Evolutionary conservation across 805 yeast genomes (phyloP).

Genomic region (Wickerhamiella dianesei): DNA sequence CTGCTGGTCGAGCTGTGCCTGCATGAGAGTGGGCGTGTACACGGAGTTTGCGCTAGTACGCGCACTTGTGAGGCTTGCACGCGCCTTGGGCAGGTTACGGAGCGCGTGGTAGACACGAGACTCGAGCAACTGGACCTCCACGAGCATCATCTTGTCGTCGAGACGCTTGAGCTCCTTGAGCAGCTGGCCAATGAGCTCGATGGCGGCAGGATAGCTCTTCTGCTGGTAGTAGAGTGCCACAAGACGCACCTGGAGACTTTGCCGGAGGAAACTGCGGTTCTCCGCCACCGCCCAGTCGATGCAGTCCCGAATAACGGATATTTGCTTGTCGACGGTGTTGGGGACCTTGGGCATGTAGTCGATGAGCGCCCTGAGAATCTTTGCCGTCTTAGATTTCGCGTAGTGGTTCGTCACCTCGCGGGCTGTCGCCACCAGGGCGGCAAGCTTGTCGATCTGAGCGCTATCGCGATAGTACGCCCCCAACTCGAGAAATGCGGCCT

Average conservation of each 20-base stretch:
- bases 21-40: constrained; percentile 84
- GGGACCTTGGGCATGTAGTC: constrained; percentile 57
- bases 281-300: constrained; percentile 77
- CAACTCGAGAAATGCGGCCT: constrained; percentile 57
- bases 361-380: constrained; percentile 67
- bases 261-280: constrained; percentile 79
- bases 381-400: constrained; percentile 92
- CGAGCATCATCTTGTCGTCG: constrained; percentile 89
- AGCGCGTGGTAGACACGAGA: constrained; percentile 81
- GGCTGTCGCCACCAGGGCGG: constrained; percentile 50
- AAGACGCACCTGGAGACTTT: constrained; percentile 71
- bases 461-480: constrained; percentile 53
- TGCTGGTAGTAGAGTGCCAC: constrained; percentile 61
- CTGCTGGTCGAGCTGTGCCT: constrained; percentile 90
- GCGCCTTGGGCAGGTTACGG: constrained; percentile 78
- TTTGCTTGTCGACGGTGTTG: constrained; percentile 52
- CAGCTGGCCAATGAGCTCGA: constrained; percentile 56
- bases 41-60: constrained; percentile 96
- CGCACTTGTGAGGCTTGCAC: constrained; percentile 87
- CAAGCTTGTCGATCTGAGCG: constrained; percentile 34
- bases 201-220: constrained; percentile 51
- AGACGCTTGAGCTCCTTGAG: constrained; percentile 78
- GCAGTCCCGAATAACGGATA: constrained; percentile 58
- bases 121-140: constrained; percentile 89
- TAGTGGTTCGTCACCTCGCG: constrained; percentile 58